Evolutionary conservation across 2,329 filamentous ascomycete genomes (phyloP).

Genomic region (Rhynchosporium secalis): DNA sequence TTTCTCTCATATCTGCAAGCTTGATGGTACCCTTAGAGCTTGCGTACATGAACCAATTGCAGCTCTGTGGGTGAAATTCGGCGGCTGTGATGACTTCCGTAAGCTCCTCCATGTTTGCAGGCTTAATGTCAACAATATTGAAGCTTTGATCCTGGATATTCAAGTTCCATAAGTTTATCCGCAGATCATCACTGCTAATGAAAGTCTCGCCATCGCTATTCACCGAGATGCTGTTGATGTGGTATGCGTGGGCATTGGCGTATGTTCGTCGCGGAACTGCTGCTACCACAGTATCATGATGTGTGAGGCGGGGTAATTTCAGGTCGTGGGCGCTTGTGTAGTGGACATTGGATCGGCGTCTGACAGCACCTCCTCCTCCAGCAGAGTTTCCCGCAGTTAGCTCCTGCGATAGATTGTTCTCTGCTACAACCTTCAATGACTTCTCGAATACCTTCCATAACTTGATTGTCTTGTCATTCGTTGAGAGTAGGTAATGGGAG

Average conservation of each 20-base stretch:
- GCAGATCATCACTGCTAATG: constrained; percentile 95
- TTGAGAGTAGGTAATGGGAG: constrained; percentile 96
- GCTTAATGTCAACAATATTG: constrained; percentile 99
- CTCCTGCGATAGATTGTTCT: constrained; percentile 97
- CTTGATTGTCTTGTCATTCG: constrained; percentile 99
- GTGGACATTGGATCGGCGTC: constrained; percentile 67
- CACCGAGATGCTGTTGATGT: constrained; percentile 99
- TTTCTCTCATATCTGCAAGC: constrained; percentile 96
- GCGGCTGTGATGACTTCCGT: constrained; percentile 98
- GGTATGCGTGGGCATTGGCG: constrained; percentile 97
- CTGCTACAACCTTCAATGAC: constrained; percentile 96
- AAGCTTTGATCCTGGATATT: constrained; percentile 99
- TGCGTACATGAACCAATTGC: constrained; percentile 99
- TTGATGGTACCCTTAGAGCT: constrained; percentile 99
- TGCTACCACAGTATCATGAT: constrained; percentile 97
- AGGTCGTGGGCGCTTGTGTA: constrained; percentile 82
- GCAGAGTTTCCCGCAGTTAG: constrained; percentile 71
- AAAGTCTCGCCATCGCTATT: constrained; percentile 99
- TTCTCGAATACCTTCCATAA: constrained; percentile 99
- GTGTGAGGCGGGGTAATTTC: constrained; percentile 92
- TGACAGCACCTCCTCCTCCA: constrained; percentile 75
- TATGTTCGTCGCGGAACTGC: constrained; percentile 95
- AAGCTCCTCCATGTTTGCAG: constrained; percentile 98
- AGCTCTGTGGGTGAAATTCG: constrained; percentile 94
- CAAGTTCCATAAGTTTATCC: constrained; percentile 98